Base-by-base conservation (phyloP, 305 asterid genomes). In the Fraxinus greggii region DNA sequence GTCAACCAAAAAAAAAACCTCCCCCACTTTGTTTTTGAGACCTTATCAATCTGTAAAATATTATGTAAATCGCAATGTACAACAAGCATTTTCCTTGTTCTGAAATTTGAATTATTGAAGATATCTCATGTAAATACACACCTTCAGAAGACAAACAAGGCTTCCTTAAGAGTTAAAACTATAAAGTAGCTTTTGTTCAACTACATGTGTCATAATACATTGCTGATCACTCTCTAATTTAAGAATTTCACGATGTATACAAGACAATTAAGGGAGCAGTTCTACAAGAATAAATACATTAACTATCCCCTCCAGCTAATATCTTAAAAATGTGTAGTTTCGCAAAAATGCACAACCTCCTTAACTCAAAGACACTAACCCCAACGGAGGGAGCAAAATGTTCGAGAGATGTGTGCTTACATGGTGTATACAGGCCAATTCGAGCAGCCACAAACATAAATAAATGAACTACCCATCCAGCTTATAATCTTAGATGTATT, bases 231-330 rank as follows among this genome's bases (percentile, higher is more conserved):
- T 51, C 72, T 28, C 72, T 9, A 72, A 9, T 13, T 21, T 29
- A 56, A 33, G n/a, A 61, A 81, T 63, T 63, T 26, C 78, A 79
- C 36, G 15, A 75, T 17, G 65, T 38, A 28, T 7, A 70, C 32
- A 69, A 59, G n/a, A 67, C 56, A 56, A 65, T 13, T 33, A 26
- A 23, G n/a, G 78, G 13, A 59, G 13, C 29, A 21, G 13, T 61
- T 33, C 75, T 63, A 24, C 21, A 86, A 82, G 54, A 32, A 82
- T 17, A 67, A 83, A 13, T 29, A 65, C 7, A 61, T 65, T 26
- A 69, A 59, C 69, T 6, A 59, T 59, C 29, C 69, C 69, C 29
- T 51, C 13, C 29, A 23, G 69, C 29, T 23, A n/a, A 59, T 59
- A 7, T 21, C 9, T 59, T 59, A 21, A 51, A 51, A 17, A 51